These are phyloP conservation scores for Malus hybrid DNA, from an alignment of 331 rosid species.

Conservation along the genomic window DNA sequence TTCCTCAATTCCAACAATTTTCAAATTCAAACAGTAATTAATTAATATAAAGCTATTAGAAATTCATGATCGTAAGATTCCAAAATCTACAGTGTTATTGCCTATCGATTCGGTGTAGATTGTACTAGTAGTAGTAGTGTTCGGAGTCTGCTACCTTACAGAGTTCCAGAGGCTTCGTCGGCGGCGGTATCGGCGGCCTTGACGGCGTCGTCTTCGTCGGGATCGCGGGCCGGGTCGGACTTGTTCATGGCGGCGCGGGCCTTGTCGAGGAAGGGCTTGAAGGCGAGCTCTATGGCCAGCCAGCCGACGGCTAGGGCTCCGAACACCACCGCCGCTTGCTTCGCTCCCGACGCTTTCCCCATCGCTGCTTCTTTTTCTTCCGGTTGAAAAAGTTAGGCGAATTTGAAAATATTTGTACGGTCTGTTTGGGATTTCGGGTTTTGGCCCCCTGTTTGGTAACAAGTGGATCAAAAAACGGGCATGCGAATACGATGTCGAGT, in stretches of 20 bases:
- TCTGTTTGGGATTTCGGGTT: no score
- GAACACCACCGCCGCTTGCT: conserved; percentile 58
- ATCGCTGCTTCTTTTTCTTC: conserved; percentile 11
- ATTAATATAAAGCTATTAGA: neutral
- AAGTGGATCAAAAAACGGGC: no score
- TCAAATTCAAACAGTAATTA: neutral
- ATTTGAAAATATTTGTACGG: neutral
- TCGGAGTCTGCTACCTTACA: neutral
- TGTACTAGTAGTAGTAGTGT: neutral
- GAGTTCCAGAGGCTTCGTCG: neutral
- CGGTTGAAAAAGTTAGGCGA: neutral
- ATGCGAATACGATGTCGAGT: no score
- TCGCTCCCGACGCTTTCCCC: conserved; percentile 42
- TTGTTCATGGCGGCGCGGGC: conserved; percentile 52
- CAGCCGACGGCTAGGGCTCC: conserved; percentile 81
- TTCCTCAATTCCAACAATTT: neutral
- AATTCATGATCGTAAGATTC: neutral
- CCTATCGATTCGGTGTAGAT: neutral
- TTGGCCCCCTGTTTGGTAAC: no score
- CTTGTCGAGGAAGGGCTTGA: conserved; percentile 69
- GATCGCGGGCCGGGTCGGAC: conserved; percentile 72
- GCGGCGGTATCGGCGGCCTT: neutral
- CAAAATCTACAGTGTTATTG: neutral
- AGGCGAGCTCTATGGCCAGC: conserved; percentile 70
- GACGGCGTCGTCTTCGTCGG: conserved; percentile 46